Evolutionary conservation across 257 asterid species (phyloP), one percentile per base, ranked within the genome.

Genomic region (Nicotiana undulata): DNA sequence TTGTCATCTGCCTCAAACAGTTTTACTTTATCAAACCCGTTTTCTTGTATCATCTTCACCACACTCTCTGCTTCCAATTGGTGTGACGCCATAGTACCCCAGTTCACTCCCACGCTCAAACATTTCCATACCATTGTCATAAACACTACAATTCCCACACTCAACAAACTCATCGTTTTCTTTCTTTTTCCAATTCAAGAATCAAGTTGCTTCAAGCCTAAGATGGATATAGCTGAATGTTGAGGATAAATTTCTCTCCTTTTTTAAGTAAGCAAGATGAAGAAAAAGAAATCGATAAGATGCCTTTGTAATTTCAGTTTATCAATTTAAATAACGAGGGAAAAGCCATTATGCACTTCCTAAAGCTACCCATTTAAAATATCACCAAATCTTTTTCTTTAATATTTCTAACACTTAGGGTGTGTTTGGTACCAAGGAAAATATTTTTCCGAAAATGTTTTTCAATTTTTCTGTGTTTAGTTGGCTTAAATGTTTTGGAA

Each of bases 21-120:
- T 88, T 95, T 95, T 87, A 95, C 98, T 80, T 87, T 92, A 1
- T 88, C 84, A 79, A 95, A 91, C 0, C 97, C 97, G 82, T 93
- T 95, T 31, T 88, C 94, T 81, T 84, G 87, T 59, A 95, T 80
- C 97, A 91, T 91, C 44, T 88, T 82, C 9, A 92, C 97, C 6
- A 95, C 97, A 61, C 74, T 91, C 78, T 65, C 55, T 0, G 98
- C 87, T 5, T 94, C 83, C 63, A 93, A 64, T 46, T 79, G 91
- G 76, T 92, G 97, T 1, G 94, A 83, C 2, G 98, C 88, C 92
- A 92, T 89, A 3, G 99, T 95, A 9, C 99, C 99, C 98, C 99
- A 95, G 67, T 95, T 95, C 81, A 95, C 94, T 59, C 99, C 98
- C 31, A 92, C 84, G 31, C 92, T 81, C 49, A 28, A 83, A 31